These are phyloP conservation scores for Cutaneotrichosporon dermatis DNA, from an alignment of 1,284 basidiomycete genomes.

Conservation along the genomic window DNA sequence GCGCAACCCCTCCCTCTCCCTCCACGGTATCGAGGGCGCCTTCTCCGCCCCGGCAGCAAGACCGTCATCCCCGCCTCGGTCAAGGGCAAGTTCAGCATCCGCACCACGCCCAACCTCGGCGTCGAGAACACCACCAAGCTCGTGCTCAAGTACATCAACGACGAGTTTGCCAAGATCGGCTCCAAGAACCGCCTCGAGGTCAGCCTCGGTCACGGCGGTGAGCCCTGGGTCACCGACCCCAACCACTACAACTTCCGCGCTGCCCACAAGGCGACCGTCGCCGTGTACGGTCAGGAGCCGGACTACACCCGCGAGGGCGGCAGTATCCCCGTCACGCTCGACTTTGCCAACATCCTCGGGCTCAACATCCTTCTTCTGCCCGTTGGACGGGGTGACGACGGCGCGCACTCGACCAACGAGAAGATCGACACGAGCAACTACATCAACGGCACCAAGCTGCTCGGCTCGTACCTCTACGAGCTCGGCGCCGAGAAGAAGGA, in stretches of 20 bases:
- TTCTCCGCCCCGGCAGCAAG: constrained; percentile 82
- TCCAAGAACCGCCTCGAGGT: constrained; percentile 71
- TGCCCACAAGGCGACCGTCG: constrained; percentile 68
- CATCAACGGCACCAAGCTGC: constrained; percentile 70
- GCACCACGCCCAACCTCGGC: constrained; percentile 79
- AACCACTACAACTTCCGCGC: constrained; percentile 93
- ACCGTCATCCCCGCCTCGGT: constrained; percentile 94
- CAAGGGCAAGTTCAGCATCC: constrained; percentile 85
- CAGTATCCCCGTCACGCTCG: constrained; percentile 92
- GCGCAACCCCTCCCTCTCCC: constrained; percentile 72
- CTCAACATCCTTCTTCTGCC: constrained; percentile 73
- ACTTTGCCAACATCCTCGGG: constrained; percentile 82
- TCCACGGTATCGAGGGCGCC: constrained; percentile 97
- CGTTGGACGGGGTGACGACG: constrained; percentile 90
- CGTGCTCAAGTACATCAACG: constrained; percentile 66
- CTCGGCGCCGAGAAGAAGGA: constrained; percentile 52
- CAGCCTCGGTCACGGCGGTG: constrained; percentile 73
- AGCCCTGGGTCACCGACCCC: constrained; percentile 68
- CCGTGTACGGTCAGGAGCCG: constrained; percentile 74
- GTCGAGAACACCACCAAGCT: constrained; percentile 65
- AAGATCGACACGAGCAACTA: constrained; percentile 92
- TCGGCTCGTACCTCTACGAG: constrained; percentile 80
- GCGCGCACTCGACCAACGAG: constrained; percentile 81
- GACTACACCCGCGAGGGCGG: constrained; percentile 89
- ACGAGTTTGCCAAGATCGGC: constrained; percentile 76